Conservation (phyloP, 305 asterid genomes). For the Fraxinus sp. region DNA sequence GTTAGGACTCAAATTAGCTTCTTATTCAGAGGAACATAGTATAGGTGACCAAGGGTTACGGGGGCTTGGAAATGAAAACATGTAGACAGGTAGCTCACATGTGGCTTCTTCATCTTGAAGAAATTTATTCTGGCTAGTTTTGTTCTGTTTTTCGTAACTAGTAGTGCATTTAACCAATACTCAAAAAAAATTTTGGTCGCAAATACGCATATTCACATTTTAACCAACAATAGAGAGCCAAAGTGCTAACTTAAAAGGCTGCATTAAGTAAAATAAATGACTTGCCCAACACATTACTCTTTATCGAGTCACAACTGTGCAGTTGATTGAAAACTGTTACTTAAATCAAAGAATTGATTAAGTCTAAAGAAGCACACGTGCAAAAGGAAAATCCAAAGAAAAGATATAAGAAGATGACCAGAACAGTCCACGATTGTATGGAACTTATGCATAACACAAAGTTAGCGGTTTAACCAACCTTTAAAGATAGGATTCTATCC, state of each 20-base stretch:
- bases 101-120: background rate
- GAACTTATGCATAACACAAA: conserved; percentile 6
- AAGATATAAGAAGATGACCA: background rate
- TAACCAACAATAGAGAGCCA: background rate
- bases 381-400: background rate
- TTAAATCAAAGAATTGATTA: background rate
- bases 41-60: background rate
- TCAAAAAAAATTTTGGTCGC: background rate
- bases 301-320: background rate
- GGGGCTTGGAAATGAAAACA: background rate
- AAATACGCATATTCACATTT: background rate
- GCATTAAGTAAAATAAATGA: background rate
- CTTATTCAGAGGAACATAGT: background rate
- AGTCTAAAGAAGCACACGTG: background rate
- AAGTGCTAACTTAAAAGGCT: background rate
- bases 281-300: background rate
- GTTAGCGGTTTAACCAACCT: conserved; percentile 45
- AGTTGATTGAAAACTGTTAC: background rate
- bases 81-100: background rate
- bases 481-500: conserved; percentile 53
- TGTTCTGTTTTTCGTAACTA: background rate
- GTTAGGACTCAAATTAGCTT: background rate
- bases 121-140: background rate
- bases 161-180: background rate
- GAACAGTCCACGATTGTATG: background rate